These are phyloP conservation scores for Nicotiana knightiana DNA, from an alignment of 257 asterid species.

Conservation along the genomic window DNA sequence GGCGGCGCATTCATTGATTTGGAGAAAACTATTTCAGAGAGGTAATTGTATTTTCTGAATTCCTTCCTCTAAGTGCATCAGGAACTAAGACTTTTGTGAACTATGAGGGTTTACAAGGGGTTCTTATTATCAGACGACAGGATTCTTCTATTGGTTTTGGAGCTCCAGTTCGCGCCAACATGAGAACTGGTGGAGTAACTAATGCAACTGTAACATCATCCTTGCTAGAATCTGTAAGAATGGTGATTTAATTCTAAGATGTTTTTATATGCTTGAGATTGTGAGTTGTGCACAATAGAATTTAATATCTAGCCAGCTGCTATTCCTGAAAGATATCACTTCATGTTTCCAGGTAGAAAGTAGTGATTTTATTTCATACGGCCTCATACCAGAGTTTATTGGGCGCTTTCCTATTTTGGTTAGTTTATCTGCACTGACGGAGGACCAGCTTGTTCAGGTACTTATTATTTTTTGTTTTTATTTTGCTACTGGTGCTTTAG, in stretches of 20 bases:
- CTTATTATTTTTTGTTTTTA: conserved; percentile 4
- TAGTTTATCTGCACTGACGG: conserved; percentile 75
- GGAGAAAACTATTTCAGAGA: conserved; percentile 90
- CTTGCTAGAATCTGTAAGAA: conserved; percentile 81
- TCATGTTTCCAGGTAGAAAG: conserved; percentile 75
- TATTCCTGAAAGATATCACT: conserved; percentile 1
- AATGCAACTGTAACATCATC: conserved; percentile 72
- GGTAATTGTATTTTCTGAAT: conserved; percentile 36
- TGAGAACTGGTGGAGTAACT: conserved; percentile 77
- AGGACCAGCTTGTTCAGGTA: conserved; percentile 93
- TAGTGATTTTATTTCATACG: conserved; percentile 85
- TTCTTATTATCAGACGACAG: conserved; percentile 57
- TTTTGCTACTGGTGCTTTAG: background rate
- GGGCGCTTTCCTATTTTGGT: conserved; percentile 97
- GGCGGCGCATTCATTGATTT: conserved; percentile 94
- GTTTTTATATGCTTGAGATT: background rate
- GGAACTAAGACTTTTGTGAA: background rate
- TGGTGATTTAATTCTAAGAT: conserved; percentile 3
- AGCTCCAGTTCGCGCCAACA: conserved; percentile 86
- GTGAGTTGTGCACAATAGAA: background rate
- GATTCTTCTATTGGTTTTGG: conserved; percentile 96
- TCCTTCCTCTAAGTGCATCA: conserved; percentile 3
- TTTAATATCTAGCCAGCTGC: background rate
- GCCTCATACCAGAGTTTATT: conserved; percentile 88
- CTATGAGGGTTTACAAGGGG: background rate